Evolutionary conservation across 805 yeast genomes (phyloP).

Genomic region (Teunomyces pallodes): DNA sequence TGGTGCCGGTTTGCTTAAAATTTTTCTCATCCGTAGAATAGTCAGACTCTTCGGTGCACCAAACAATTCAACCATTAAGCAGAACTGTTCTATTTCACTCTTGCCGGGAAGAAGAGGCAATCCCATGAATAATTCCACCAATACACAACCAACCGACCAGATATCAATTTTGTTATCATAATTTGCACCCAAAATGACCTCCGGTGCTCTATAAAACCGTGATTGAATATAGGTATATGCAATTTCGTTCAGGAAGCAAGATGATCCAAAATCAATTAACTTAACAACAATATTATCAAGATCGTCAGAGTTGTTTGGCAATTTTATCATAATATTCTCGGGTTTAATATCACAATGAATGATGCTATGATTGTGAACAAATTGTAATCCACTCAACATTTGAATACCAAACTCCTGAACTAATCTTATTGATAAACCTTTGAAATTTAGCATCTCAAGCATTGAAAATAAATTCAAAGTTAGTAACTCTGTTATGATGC

Average conservation of each 20-base stretch:
- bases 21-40: slow-evolving; percentile 39
- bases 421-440: slow-evolving; percentile 45
- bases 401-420: slow-evolving; percentile 50
- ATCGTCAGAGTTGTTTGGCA: slow-evolving; percentile 27
- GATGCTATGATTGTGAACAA: slow-evolving; percentile 53
- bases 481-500: slow-evolving; percentile 73
- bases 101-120: slow-evolving; percentile 46
- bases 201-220: slow-evolving; percentile 78
- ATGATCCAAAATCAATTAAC: slow-evolving; percentile 79
- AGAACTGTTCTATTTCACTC: slow-evolving; percentile 48
- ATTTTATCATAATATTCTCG: slow-evolving; percentile 66
- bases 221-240: slow-evolving; percentile 57
- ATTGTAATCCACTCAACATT: slow-evolving; percentile 57
- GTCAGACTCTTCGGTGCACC: slow-evolving; percentile 46
- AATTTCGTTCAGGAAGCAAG: slow-evolving; percentile 45
- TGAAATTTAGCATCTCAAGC: slow-evolving; percentile 47
- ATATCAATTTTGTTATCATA: slow-evolving; percentile 53
- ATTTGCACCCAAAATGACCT: slow-evolving; percentile 64
- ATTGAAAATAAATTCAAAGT: slow-evolving; percentile 65
- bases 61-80: slow-evolving; percentile 40
- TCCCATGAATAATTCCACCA: slow-evolving; percentile 37
- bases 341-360: slow-evolving; percentile 89
- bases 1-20: slow-evolving; percentile 23
- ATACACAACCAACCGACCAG: slow-evolving; percentile 47
- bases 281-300: slow-evolving; percentile 50